These are phyloP conservation scores for Casuarina equisetifolia DNA, from an alignment of 306 rosid genomes.

Conservation along the genomic window DNA sequence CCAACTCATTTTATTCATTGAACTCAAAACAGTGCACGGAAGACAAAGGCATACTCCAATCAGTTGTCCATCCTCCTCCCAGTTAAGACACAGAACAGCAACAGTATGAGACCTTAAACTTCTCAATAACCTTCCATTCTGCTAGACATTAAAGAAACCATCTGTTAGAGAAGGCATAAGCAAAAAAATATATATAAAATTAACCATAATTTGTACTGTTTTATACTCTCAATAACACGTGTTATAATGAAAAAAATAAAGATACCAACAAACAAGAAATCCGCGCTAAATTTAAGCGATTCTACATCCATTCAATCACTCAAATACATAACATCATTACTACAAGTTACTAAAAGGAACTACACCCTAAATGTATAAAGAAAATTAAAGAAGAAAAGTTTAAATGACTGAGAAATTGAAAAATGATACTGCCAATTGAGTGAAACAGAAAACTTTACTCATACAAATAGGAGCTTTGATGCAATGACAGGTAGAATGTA, in stretches of 20 bases:
- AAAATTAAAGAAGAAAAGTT: not conserved
- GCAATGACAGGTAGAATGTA: not conserved
- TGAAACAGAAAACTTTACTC: not conserved
- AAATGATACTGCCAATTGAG: not conserved
- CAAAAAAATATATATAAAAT: conserved; percentile 21
- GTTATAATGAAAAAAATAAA: conserved; percentile 9
- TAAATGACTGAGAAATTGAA: not conserved
- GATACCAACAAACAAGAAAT: not conserved
- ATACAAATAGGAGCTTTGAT: not conserved
- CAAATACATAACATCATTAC: not conserved
- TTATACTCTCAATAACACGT: conserved; percentile 1
- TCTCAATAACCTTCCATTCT: conserved; percentile 87
- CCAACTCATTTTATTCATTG: not conserved
- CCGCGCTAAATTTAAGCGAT: not conserved
- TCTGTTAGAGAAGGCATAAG: conserved; percentile 23
- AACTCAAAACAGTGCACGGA: conserved; percentile 20
- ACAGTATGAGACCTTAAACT: conserved; percentile 73
- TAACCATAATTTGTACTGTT: conserved; percentile 11
- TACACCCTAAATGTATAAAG: not conserved
- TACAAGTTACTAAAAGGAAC: not conserved
- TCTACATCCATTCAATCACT: not conserved
- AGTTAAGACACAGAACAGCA: conserved; percentile 77
- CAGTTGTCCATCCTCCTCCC: conserved; percentile 81
- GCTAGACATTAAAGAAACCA: conserved; percentile 33
- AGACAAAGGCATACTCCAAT: conserved; percentile 46